Evolutionary conservation across 768 basidiomycete species (phyloP).

Genomic region (Auricularia heimuer): DNA sequence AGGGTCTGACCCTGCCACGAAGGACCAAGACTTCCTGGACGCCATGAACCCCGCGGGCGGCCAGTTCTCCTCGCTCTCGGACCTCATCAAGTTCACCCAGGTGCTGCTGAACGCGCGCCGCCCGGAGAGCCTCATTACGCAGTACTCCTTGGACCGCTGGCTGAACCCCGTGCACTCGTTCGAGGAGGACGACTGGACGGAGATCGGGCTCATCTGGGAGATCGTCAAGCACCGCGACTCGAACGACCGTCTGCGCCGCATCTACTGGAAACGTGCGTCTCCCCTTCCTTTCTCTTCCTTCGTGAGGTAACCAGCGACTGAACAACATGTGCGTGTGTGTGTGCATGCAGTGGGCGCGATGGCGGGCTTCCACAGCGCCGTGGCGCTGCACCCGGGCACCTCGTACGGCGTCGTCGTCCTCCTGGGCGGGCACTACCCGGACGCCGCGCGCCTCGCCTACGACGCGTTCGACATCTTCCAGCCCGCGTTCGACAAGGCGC

Average conservation of each 20-base stretch:
- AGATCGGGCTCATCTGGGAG: constrained; percentile 13
- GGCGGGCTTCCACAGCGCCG: constrained; percentile 15
- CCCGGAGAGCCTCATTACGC: constrained; percentile 13
- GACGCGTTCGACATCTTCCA: constrained; percentile 19
- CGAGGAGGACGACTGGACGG: constrained; percentile 15
- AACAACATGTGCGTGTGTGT: too few species aligned
- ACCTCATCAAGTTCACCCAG: constrained; percentile 34
- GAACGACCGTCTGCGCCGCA: constrained; percentile 11
- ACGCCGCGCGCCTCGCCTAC: constrained; percentile 16
- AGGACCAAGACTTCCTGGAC: constrained; percentile 33
- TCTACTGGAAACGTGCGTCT: constrained; percentile 21
- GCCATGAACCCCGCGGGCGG: constrained; percentile 36
- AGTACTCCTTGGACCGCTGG: constrained; percentile 21
- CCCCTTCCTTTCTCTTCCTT: not conserved
- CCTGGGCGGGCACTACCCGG: constrained; percentile 14
- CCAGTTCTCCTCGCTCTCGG: constrained; percentile 41
- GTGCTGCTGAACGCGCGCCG: constrained; percentile 32
- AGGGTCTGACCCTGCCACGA: not conserved
- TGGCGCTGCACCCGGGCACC: constrained; percentile 19
- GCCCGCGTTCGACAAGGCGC: constrained; percentile 16
- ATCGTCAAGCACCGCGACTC: constrained; percentile 12
- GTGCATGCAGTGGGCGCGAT: constrained; percentile 17
- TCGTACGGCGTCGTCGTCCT: constrained; percentile 22
- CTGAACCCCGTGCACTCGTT: constrained; percentile 21
- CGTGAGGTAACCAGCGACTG: too few species aligned